A percentile compares a stretch with the other conserved stretches of the same genome.
Conservation (phyloP, 805 yeast genomes). For the Yarrowia keelungensis region DNA sequence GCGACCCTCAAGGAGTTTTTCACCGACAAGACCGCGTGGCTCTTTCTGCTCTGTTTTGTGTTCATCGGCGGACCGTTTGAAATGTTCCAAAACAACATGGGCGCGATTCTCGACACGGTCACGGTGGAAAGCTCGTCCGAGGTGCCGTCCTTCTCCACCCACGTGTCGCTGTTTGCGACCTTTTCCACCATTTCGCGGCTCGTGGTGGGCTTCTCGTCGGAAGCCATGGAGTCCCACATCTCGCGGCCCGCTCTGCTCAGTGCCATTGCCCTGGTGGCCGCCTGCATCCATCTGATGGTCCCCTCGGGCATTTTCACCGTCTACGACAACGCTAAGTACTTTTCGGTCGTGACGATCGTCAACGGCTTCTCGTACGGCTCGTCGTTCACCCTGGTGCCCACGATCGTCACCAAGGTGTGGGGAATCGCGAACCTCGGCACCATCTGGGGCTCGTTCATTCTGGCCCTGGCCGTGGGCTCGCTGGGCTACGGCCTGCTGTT, state of each 20-base stretch:
- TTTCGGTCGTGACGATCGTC: constrained; percentile 54
- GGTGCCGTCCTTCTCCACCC: constrained; percentile 44
- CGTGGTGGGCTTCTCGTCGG: constrained; percentile 70
- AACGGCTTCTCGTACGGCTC: constrained; percentile 84
- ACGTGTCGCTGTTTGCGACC: constrained; percentile 66
- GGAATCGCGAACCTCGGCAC: constrained; percentile 89
- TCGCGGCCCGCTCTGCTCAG: constrained; percentile 48
- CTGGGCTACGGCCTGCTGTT: constrained; percentile 70
- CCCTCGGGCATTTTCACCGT: constrained; percentile 43
- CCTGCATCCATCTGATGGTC: constrained; percentile 50
- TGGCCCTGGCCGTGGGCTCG: constrained; percentile 87
- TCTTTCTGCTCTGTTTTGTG: constrained; percentile 67
- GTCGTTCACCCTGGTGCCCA: constrained; percentile 83
- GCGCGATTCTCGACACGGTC: constrained; percentile 64
- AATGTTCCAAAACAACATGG: constrained; percentile 82
- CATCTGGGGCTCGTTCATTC: constrained; percentile 88
- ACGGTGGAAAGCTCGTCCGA: constrained; percentile 42
- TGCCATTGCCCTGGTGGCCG: constrained; percentile 50
- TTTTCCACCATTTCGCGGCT: constrained; percentile 76
- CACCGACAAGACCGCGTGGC: constrained; percentile 55
- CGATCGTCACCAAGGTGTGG: constrained; percentile 82
- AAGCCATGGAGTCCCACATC: constrained; percentile 54
- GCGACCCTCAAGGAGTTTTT: constrained; percentile 25
- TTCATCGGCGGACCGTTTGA: constrained; percentile 84
- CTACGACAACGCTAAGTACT: constrained; percentile 43